Evolutionary conservation across 2,329 filamentous ascomycete species (phyloP), one percentile per base, ranked within the genome.

Genomic region (Blastomyces parvus): DNA sequence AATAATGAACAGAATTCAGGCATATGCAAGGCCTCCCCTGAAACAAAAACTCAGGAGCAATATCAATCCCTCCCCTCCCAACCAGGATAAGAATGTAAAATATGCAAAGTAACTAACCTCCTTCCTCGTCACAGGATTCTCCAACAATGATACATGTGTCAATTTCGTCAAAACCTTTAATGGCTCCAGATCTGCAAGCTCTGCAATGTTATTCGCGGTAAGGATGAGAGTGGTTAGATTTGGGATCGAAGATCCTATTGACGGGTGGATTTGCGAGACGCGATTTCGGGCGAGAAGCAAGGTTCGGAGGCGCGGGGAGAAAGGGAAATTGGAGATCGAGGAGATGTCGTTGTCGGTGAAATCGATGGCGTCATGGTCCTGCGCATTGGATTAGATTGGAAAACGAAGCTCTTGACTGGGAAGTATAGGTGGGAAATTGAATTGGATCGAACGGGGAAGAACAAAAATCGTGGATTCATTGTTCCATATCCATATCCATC

Each of bases 271-370:
- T 72, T 83, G 85, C 64, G 87, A 81, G 73, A 99, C 83, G 69
- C 94, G 88, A 79, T 99, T 99, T 67, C 91, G 87, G 62, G 91
- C 91, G 62, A 96, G 85, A 58, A 99, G 86, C 52, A 99, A 84
- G 25, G 91, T 96, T 70, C 86, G 89, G 71, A 97, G 82, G 69
- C 94, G 89, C 56, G 91, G 92, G 63, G 89, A 93, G 60, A 96
- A 86, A 3, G 94, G 94, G 75, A 99, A 96, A 80, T 97, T 97
- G 68, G 87, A 88, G 67, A 99, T 84, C 59, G 88, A 82, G 70
- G 90, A 86, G 72, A 99, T 93, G 78, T 97, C 92, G 77, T 99
- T 99, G 82, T 99, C 94, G 77, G 94, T 97, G 72, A 99, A 88
- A 80, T 99, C 94, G 82, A 99, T 95, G 68, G 90, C 87, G 81